Evolutionary conservation across 306 rosid species (phyloP).

Genomic region (Argentina anserina): DNA sequence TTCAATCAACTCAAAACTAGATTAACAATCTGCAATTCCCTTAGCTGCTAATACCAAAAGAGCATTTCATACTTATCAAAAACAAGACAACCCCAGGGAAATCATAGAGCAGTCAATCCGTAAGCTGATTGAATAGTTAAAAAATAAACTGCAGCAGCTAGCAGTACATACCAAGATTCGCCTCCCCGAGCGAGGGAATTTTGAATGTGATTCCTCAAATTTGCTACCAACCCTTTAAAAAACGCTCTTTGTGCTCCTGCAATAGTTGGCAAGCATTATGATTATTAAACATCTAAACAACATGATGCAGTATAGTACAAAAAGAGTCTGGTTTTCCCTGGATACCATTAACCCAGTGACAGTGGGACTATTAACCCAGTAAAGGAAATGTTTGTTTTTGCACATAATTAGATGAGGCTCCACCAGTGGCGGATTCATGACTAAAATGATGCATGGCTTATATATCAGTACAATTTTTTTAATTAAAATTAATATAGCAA

Average conservation of each 20-base stretch:
- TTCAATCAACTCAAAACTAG: not conserved
- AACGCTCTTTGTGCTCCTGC: not conserved
- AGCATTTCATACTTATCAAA: not conserved
- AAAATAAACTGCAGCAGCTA: not conserved
- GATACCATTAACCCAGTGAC: too few species aligned
- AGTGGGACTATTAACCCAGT: too few species aligned
- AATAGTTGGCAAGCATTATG: not conserved
- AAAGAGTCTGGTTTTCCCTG: not conserved
- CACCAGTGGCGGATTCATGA: too few species aligned
- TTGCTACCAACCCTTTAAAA: not conserved
- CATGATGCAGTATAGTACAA: not conserved
- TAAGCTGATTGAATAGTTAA: too few species aligned
- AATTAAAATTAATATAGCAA: too few species aligned
- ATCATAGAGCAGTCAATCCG: too few species aligned
- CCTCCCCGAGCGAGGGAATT: not conserved
- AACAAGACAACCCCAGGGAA: not conserved
- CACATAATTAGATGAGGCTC: too few species aligned
- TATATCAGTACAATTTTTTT: too few species aligned
- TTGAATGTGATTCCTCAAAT: not conserved
- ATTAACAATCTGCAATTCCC: not conserved
- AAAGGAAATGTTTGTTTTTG: too few species aligned
- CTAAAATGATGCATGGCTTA: too few species aligned
- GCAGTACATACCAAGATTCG: not conserved
- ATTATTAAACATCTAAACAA: too few species aligned
- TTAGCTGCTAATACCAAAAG: too few species aligned